These are phyloP conservation scores for Lodderomyces margitis DNA, from an alignment of 1,139 yeast genomes.

Conservation along the genomic window DNA sequence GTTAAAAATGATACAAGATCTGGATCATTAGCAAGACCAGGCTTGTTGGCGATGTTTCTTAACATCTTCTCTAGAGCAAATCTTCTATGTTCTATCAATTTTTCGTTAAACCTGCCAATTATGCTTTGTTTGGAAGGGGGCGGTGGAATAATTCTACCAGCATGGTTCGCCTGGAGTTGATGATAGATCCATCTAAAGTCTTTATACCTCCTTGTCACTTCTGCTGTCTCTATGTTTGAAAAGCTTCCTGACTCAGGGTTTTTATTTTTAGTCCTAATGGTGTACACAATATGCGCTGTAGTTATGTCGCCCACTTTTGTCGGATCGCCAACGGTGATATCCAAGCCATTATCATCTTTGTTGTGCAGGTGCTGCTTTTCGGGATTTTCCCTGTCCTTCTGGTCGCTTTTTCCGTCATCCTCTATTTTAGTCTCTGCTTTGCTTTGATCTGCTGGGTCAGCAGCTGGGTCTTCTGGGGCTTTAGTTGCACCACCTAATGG, in stretches of 20 bases:
- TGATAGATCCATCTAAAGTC: conserved; percentile 89
- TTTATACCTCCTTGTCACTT: conserved; percentile 73
- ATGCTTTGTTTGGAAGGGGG: conserved; percentile 93
- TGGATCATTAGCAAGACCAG: conserved; percentile 60
- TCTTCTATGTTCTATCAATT: conserved; percentile 83
- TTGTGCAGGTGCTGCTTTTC: neutral
- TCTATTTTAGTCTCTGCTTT: conserved; percentile 8
- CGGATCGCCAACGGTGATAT: conserved; percentile 85
- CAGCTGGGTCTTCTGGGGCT: neutral
- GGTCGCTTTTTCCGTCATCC: neutral
- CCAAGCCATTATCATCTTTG: conserved; percentile 34
- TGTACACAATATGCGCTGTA: conserved; percentile 83
- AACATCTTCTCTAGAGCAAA: conserved; percentile 89
- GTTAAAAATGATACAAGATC: conserved; percentile 80
- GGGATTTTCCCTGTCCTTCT: conserved; percentile 2
- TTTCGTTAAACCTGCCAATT: conserved; percentile 84
- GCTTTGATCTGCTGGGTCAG: neutral
- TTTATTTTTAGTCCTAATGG: conserved; percentile 60
- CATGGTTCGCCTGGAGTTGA: conserved; percentile 81
- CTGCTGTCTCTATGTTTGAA: conserved; percentile 34
- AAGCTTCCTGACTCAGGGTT: conserved; percentile 22
- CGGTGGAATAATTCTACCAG: conserved; percentile 91
- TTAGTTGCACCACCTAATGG: conserved; percentile 33
- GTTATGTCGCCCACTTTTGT: conserved; percentile 89
- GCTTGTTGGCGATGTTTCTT: conserved; percentile 57